These are phyloP conservation scores for Posidonia oceanica DNA, from an alignment of 116 monocot genomes.

Conservation along the genomic window DNA sequence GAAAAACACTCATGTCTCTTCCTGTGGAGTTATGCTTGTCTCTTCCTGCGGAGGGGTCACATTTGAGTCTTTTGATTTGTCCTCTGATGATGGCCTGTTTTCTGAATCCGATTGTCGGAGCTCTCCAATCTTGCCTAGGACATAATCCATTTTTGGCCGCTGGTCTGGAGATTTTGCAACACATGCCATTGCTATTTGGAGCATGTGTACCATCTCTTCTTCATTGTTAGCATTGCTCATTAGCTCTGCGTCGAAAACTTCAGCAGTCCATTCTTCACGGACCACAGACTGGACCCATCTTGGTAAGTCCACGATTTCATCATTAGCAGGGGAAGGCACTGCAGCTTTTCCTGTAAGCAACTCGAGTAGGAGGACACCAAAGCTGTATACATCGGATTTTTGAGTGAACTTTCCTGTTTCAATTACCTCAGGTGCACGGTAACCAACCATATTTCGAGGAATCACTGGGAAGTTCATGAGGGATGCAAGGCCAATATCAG, in stretches of 20 bases:
- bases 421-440: slow-evolving; percentile 74
- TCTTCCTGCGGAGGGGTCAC: slow-evolving; percentile 5
- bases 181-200: slow-evolving; percentile 91
- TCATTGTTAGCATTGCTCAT: slow-evolving; percentile 63
- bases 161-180: slow-evolving; percentile 60
- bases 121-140: slow-evolving; percentile 61
- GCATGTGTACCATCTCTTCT: slow-evolving; percentile 87
- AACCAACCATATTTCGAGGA: slow-evolving; percentile 42
- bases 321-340: slow-evolving; percentile 11
- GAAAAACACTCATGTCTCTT: too few species aligned
- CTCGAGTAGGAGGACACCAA: slow-evolving; percentile 29
- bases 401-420: slow-evolving; percentile 44
- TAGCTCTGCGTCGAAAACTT: slow-evolving; percentile 84
- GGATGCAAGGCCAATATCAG: slow-evolving; percentile 72
- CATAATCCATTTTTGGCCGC: slow-evolving; percentile 71
- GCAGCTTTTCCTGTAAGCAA: slow-evolving; percentile 25
- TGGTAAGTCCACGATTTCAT: slow-evolving; percentile 59
- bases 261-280: slow-evolving; percentile 94
- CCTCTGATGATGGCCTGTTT: slow-evolving; percentile 52
- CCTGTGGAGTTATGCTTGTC: not conserved
- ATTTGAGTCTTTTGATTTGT: slow-evolving; percentile 33
- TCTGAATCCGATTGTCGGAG: slow-evolving; percentile 39
- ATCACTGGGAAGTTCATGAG: slow-evolving; percentile 53
- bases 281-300: slow-evolving; percentile 93
- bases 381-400: slow-evolving; percentile 29